Percentiles rank a stretch among this genome's conserved stretches.
phyloP scores from a whole-genome alignment of 2,329 filamentous ascomycete species.

The Aspergillus puulaauensis region DNA sequence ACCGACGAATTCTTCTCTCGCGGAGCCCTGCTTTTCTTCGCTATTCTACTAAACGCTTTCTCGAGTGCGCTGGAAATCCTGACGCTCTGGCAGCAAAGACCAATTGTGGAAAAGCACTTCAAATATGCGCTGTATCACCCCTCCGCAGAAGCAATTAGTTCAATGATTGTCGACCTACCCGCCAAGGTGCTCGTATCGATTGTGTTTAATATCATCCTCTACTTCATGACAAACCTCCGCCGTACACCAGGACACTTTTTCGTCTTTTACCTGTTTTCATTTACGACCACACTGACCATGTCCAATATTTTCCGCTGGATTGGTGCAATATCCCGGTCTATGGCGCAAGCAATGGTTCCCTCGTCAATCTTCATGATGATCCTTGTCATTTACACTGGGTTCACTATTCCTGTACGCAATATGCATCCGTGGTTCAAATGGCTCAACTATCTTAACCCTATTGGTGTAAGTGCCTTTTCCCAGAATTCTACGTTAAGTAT shows the following conservation, averaged over 20 bases:
- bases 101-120: constrained; percentile 86
- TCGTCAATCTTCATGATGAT: constrained; percentile 50
- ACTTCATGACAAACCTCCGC: constrained; percentile 83
- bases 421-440: constrained; percentile 81
- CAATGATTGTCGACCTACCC: constrained; percentile 81
- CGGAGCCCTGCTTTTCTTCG: constrained; percentile 79
- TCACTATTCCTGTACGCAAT: constrained; percentile 50
- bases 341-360: constrained; percentile 58
- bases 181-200: constrained; percentile 73
- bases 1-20: constrained; percentile 74
- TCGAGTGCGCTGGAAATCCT: constrained; percentile 75
- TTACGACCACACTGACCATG: constrained; percentile 72
- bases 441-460: constrained; percentile 78
- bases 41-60: constrained; percentile 80
- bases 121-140: constrained; percentile 88
- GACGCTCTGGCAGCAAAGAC: constrained; percentile 81
- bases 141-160: constrained; percentile 81
- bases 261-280: constrained; percentile 77
- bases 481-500: no score
- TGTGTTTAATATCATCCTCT: constrained; percentile 74
- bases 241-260: constrained; percentile 77
- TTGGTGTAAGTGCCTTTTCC: constrained; percentile 49
- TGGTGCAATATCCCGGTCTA: constrained; percentile 69
- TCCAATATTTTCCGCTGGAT: constrained; percentile 84
- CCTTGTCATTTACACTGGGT: constrained; percentile 51